Conservation (phyloP, 2,329 filamentous ascomycete species). For the Claviceps quebecensis region DNA sequence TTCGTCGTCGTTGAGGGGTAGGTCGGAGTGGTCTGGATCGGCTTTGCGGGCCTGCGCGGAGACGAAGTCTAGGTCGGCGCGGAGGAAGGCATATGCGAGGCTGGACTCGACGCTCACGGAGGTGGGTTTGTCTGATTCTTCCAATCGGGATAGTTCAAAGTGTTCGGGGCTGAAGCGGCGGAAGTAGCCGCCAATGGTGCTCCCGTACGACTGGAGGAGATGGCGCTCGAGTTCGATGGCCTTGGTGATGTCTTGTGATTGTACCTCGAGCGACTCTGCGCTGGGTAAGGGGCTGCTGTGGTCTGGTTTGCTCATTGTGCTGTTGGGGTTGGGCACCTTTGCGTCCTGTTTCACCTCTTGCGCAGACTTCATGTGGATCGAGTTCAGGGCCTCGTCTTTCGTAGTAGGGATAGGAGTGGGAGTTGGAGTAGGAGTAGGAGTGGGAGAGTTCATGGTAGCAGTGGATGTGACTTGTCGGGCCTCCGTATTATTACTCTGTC, state of each 20-base stretch:
- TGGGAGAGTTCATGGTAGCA: too few species aligned
- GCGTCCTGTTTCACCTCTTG: slow-evolving; percentile 29
- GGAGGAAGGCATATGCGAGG: slow-evolving; percentile 82
- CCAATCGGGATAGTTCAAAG: slow-evolving; percentile 37
- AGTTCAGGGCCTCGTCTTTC: slow-evolving; percentile 15
- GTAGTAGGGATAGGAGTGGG: not conserved
- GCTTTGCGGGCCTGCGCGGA: slow-evolving; percentile 73
- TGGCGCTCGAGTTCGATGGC: slow-evolving; percentile 55
- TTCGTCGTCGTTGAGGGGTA: slow-evolving; percentile 72
- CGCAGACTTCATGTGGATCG: slow-evolving; percentile 35
- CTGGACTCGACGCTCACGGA: slow-evolving; percentile 58
- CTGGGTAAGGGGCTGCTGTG: slow-evolving; percentile 24
- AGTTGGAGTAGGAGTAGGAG: too few species aligned
- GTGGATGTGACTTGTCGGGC: too few species aligned
- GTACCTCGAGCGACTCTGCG: slow-evolving; percentile 31
- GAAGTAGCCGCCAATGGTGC: slow-evolving; percentile 87
- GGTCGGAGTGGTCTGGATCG: slow-evolving; percentile 61
- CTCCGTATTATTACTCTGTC: slow-evolving; percentile 3
- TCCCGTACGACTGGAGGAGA: slow-evolving; percentile 65
- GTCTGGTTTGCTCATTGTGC: slow-evolving; percentile 20
- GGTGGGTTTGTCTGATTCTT: slow-evolving; percentile 15
- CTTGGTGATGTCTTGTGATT: slow-evolving; percentile 40
- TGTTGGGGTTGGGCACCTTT: slow-evolving; percentile 18
- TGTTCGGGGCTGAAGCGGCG: slow-evolving; percentile 72
- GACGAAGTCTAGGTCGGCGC: slow-evolving; percentile 89